Base-by-base conservation (phyloP, 2,329 filamentous ascomycete genomes). In the Pseudogymnoascus sp. region DNA sequence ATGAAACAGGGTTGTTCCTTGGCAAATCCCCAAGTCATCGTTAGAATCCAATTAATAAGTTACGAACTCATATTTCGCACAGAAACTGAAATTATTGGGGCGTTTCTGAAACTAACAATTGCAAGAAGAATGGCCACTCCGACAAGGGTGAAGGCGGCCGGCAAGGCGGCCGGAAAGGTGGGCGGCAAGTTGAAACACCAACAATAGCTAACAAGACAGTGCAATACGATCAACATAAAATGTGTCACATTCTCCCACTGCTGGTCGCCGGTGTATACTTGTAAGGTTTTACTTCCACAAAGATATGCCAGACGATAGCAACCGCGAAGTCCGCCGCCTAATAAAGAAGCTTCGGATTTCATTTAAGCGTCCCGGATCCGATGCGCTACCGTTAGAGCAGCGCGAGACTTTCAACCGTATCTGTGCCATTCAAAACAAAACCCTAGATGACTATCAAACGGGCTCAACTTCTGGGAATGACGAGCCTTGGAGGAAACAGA, bases 401-500 rank as follows among this genome's bases (percentile, higher is more conserved):
- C 16, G 7, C 26, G 13, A 42, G 14, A 40, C 26, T 26, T 61
- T 61, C 19, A 31, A 42, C 2, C 8, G 2, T 24, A 37, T 61
- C 59, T 4, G 31, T 7, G 11, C 29, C 14, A 61, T 61, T 4
- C 14, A 16, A 29, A 19, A 42, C 8, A 38, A 42, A 42, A 61
- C 10, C 21, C 10, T 42, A 3, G 11, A 61, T 13, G 40, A 42
- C 16, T 42, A 40, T 31, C 3, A 19, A 2, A 42, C 6, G 14
- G 40, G 31, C 19, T 42, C 40, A 10, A 31, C 14, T 29, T 29
- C 40, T 19, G 0, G 31, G 40, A 42, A 11, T n/a, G 31, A 42
- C 26, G 59, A 61, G 59, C 59, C 59, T 42, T 61, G 35, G 59
- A 38, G 59, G 6, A 31, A 61, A 16, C 59, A 61, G 11, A 61